Base-by-base conservation (phyloP, 331 rosid genomes). In the Acacia pycnantha region DNA sequence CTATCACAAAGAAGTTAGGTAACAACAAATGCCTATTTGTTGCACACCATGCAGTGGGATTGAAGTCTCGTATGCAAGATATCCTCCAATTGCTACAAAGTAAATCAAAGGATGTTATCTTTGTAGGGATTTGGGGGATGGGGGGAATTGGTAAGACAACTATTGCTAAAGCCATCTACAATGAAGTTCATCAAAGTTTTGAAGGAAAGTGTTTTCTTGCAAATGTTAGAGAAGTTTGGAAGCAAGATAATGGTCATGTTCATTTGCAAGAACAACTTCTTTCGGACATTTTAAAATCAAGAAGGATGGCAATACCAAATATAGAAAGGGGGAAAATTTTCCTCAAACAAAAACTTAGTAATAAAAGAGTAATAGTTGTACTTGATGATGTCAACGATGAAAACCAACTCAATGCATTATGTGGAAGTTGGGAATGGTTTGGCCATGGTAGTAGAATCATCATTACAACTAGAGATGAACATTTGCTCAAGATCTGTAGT, bases 131-230 rank as follows among this genome's bases (percentile, higher is more conserved):
- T 27, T 62, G 68, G 68, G 68, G 68, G 40, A 27, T 27, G 21
- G 68, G 68, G 68, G 68, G 68, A 3, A 62, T 62, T 62, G 68
- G 68, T 62, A 62, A 62, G 68, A 62, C 68, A 62, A 62, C 68
- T 1, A 27, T 62, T 62, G 37, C 40, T 62, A 62, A 62, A 62
- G 40, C 68, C 7, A 62, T 62, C 21, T 62, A 62, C 37, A 62
- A 62, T 62, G 21, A 62, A 62, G 37, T 62, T 62, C 21, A 40
- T 27, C 68, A 5, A 27, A 27, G 9, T 26, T 62, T 62, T 62
- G 68, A 62, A 27, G 68, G 37, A 27, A 62, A 62, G 35, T 26
- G 19, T 27, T 62, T 27, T 16, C 68, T 62, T 27, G 21, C 68
- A 26, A 62, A 62, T 27, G 21, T 62, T 27, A 62, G 68, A 12